Conservation (phyloP, 2,329 filamentous ascomycete species). For the Capronia epimyces region DNA sequence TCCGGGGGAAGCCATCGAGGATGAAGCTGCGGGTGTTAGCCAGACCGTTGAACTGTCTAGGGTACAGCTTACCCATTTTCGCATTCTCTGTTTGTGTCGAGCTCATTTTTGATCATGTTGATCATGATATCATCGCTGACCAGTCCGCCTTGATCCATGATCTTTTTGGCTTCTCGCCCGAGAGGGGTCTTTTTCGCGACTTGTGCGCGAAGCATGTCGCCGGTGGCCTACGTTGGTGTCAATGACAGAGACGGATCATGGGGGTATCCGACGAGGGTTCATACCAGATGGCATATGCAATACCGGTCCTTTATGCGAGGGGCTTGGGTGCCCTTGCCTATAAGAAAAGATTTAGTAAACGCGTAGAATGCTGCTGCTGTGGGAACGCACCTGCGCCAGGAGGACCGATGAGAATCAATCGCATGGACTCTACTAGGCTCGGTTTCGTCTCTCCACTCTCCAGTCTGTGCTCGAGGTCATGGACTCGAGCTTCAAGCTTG, state of each 20-base stretch:
- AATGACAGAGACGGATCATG: background rate
- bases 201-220: slow-evolving; percentile 98
- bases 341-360: slow-evolving; percentile 24
- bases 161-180: slow-evolving; percentile 97
- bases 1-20: slow-evolving; percentile 96
- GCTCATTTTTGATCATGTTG: slow-evolving; percentile 98
- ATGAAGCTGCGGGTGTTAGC: slow-evolving; percentile 66
- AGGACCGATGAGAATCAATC: slow-evolving; percentile 97
- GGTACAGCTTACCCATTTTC: slow-evolving; percentile 70
- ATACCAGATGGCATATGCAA: slow-evolving; percentile 91
- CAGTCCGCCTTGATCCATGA: slow-evolving; percentile 96
- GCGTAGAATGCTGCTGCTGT: slow-evolving; percentile 9
- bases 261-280: slow-evolving; percentile 31
- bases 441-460: slow-evolving; percentile 45
- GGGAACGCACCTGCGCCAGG: slow-evolving; percentile 79
- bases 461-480: slow-evolving; percentile 73
- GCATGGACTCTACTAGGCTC: slow-evolving; percentile 60
- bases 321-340: slow-evolving; percentile 98
- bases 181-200: slow-evolving; percentile 95
- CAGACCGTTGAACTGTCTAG: background rate
- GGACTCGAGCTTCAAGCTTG: slow-evolving; percentile 78
- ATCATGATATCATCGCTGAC: slow-evolving; percentile 99
- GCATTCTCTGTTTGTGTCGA: slow-evolving; percentile 91
- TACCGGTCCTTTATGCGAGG: slow-evolving; percentile 98
- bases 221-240: slow-evolving; percentile 65